These are phyloP conservation scores for Rhynchospora pubera DNA, from an alignment of 176 grass and related monocot species.

Conservation along the genomic window DNA sequence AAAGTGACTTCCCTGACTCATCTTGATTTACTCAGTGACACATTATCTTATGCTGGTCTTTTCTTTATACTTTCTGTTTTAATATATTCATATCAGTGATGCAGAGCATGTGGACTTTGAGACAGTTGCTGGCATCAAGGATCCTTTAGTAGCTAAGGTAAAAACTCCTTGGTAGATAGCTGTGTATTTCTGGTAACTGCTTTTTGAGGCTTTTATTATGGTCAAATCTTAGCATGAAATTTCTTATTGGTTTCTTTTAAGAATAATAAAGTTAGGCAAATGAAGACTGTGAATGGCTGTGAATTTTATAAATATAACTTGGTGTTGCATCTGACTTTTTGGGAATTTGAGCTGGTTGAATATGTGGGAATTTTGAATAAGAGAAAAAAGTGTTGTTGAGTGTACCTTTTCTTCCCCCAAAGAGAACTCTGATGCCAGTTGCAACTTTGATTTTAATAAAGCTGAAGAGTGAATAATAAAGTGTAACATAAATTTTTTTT, in stretches of 20 bases:
- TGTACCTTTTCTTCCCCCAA: not conserved
- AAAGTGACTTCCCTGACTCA: conserved; percentile 40
- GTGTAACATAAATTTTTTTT: not conserved
- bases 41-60: not conserved
- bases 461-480: not conserved
- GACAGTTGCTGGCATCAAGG: conserved; percentile 64
- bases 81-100: conserved; percentile 32
- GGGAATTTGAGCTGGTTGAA: not conserved
- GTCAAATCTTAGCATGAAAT: not conserved
- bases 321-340: not conserved
- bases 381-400: not conserved
- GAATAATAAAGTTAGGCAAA: not conserved
- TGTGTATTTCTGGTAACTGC: not conserved
- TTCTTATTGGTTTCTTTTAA: not conserved
- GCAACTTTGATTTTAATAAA: not conserved
- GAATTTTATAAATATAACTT: not conserved
- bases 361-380: not conserved
- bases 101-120: conserved; percentile 72
- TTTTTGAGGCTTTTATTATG: not conserved
- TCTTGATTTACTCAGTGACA: conserved; percentile 9
- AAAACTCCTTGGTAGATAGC: not conserved
- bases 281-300: not conserved
- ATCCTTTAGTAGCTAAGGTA: conserved; percentile 82
- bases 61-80: conserved; percentile 18
- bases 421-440: not conserved